These are phyloP conservation scores for Knoxdaviesia capensis DNA, from an alignment of 2,329 filamentous ascomycete species.

Conservation along the genomic window DNA sequence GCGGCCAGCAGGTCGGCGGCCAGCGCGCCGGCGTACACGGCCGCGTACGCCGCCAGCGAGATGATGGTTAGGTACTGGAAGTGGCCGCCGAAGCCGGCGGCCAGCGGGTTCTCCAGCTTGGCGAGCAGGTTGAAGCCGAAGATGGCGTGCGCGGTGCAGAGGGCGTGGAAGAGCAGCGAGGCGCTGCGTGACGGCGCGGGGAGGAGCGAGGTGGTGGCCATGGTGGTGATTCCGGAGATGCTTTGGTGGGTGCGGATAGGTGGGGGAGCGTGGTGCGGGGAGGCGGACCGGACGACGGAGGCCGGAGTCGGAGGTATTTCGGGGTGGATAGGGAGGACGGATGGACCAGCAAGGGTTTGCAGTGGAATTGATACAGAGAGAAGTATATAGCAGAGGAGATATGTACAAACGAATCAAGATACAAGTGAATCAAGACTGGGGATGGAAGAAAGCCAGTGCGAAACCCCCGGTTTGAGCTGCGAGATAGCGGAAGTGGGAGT, in stretches of 20 bases:
- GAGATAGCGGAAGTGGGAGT: too few species aligned
- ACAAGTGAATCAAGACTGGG: too few species aligned
- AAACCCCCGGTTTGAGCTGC: too few species aligned
- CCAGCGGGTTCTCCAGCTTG: slow-evolving; percentile 28
- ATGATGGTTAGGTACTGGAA: slow-evolving; percentile 59
- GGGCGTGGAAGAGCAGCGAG: slow-evolving; percentile 40
- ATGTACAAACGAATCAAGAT: too few species aligned
- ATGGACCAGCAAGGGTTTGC: too few species aligned
- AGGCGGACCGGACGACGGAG: too few species aligned
- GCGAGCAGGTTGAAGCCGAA: slow-evolving; percentile 31
- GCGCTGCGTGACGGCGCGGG: slow-evolving; percentile 41
- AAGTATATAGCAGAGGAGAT: too few species aligned
- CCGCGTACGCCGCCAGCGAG: slow-evolving; percentile 38
- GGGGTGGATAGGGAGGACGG: too few species aligned
- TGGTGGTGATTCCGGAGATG: slow-evolving; percentile 22
- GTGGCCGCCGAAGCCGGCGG: slow-evolving; percentile 43
- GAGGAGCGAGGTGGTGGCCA: slow-evolving; percentile 32
- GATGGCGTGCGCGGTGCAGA: slow-evolving; percentile 30
- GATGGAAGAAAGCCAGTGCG: too few species aligned
- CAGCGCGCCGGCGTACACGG: slow-evolving; percentile 39
- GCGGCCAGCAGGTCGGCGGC: slow-evolving; percentile 42
- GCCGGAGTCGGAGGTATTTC: too few species aligned
- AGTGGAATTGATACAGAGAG: too few species aligned
- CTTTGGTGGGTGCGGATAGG: slow-evolving; percentile 3
- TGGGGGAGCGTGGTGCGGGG: background rate